Evolutionary conservation across 805 yeast genomes (phyloP).

Genomic region (Pichia rugopelliculosa): DNA sequence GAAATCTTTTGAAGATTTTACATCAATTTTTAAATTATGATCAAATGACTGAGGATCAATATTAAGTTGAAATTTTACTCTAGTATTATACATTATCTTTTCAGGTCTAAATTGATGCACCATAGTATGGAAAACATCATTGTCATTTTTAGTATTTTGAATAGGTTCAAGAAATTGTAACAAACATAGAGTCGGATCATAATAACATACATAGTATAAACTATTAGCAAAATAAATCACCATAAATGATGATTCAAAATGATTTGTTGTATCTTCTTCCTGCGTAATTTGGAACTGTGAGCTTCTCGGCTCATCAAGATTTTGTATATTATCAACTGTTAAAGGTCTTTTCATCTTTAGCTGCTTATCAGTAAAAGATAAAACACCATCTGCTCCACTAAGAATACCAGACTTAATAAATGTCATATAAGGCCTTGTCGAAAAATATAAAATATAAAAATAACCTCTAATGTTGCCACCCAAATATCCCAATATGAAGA

Average conservation of each 20-base stretch:
- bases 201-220: neutral
- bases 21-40: constrained; percentile 4
- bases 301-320: neutral
- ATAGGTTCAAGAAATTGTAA: constrained; percentile 10
- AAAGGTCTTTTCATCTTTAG: neutral
- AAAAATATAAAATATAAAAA: too few species aligned
- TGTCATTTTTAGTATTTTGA: neutral
- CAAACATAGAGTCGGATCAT: neutral
- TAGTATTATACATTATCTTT: constrained; percentile 9
- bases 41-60: neutral
- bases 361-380: too few species aligned
- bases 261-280: constrained; percentile 2
- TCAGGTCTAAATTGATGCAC: constrained; percentile 5
- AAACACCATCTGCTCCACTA: neutral
- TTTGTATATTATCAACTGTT: neutral
- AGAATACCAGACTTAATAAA: neutral
- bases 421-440: neutral
- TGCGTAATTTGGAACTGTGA: neutral
- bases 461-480: too few species aligned
- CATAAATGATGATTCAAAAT: neutral
- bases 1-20: constrained; percentile 13
- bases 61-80: neutral
- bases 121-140: neutral
- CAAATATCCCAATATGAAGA: neutral
- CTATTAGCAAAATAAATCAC: neutral